Percentiles rank a stretch among this genome's conserved stretches.
These are phyloP conservation scores for Vigna trinervia DNA, from an alignment of 306 rosid species.

Conservation along the genomic window DNA sequence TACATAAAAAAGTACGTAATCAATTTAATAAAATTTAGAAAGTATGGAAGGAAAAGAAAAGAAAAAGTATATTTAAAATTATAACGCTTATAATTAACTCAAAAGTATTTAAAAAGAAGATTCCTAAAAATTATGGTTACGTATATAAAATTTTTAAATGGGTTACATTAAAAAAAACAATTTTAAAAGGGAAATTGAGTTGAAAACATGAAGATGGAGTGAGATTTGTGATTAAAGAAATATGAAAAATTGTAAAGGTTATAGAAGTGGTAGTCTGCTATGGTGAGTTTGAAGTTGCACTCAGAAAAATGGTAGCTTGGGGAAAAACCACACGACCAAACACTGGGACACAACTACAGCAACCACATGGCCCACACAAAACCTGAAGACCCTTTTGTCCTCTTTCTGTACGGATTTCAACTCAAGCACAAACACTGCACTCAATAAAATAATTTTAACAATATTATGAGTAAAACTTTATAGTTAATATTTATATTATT, in stretches of 20 bases:
- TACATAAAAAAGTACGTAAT: background rate
- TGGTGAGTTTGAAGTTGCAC: constrained; percentile 26
- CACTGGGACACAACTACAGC: constrained; percentile 40
- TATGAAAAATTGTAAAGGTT: constrained; percentile 36
- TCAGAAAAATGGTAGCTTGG: constrained; percentile 41
- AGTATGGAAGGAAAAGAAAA: too few species aligned
- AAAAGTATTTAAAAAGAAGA: too few species aligned
- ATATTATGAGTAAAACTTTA: constrained; percentile 7
- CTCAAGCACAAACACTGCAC: constrained; percentile 2
- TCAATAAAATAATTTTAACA: background rate
- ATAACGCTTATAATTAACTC: too few species aligned
- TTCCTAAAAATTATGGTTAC: too few species aligned
- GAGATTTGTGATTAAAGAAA: constrained; percentile 1
- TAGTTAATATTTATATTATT: constrained; percentile 1
- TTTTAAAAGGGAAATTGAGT: too few species aligned
- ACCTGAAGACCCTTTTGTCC: constrained; percentile 35
- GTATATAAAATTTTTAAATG: too few species aligned
- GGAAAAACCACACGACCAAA: constrained; percentile 59
- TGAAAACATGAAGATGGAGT: background rate
- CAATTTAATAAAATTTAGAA: too few species aligned
- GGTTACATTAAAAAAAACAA: too few species aligned
- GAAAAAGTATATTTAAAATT: too few species aligned
- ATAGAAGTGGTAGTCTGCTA: constrained; percentile 36
- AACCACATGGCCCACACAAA: constrained; percentile 44
- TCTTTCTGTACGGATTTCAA: constrained; percentile 46